Base-by-base conservation (phyloP, 192 early-diverging fungal species). In the Coemansia sp. region DNA sequence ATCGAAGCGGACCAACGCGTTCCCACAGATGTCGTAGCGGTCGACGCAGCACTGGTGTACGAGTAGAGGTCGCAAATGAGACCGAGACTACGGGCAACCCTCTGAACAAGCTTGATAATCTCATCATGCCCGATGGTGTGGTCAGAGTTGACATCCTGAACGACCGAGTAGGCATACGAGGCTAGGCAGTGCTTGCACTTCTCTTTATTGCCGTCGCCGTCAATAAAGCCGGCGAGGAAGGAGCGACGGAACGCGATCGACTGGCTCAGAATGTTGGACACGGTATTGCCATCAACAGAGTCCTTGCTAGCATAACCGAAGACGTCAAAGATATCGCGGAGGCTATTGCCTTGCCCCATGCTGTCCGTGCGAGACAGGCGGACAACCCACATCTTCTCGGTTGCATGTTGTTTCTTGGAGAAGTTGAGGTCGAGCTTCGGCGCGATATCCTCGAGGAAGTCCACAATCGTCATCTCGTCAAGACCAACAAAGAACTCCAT, bases 31-130 rank as follows among this genome's bases (percentile, higher is more conserved):
- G 47, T 51, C 47, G 47, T 51, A 51, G 24, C 47, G n/a, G 47
- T 51, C 47, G 47, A 51, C 20, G 47, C 47, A 51, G 47, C 47
- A 51, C 22, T 51, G 47, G 47, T 51, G 47, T 51, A 51, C 47
- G 47, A 55, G 36, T 67, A 67, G 27, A 68, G 33, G 38, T 68
- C 41, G 38, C 67, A 68, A n/a, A 36, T 54, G 33, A 68, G 54
- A 2, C 67, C 67, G n/a, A 68, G 54, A 15, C 67, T 68, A 22
- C 67, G 67, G 13, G 67, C 54, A 40, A 68, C 18, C 22, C 59
- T 51, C 41, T 68, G 67, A 18, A 43, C 54, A 55, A 68, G 67
- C 18, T 34, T 24, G 15, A 40, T 20, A 55, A 68, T 55, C 54
- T 68, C 52, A 5, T 41, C 67, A 29, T 59, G 31, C 10, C 31